A percentile compares a stretch with the other conserved stretches of the same genome.
Evolutionary conservation across 2,329 filamentous ascomycete species (phyloP).

Genomic region (Talaromyces atroroseus): DNA sequence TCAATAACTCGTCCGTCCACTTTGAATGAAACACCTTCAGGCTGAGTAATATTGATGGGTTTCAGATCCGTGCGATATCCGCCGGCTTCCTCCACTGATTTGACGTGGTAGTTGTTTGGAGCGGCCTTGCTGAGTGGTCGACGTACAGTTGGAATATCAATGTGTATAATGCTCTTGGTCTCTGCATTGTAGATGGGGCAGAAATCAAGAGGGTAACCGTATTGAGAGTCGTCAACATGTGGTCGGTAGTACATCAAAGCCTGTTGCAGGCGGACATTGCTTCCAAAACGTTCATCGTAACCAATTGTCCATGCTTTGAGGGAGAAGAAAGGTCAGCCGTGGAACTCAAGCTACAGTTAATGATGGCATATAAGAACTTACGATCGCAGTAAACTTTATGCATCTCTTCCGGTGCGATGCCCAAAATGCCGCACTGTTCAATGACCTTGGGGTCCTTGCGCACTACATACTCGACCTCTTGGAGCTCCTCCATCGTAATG

Average conservation of each 20-base stretch:
- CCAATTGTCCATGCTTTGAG: slow-evolving; percentile 79
- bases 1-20: slow-evolving; percentile 67
- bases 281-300: slow-evolving; percentile 86
- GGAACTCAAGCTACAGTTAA: not conserved
- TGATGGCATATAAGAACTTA: slow-evolving; percentile 42
- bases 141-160: slow-evolving; percentile 74
- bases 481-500: slow-evolving; percentile 87
- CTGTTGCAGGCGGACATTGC: slow-evolving; percentile 72
- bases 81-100: slow-evolving; percentile 59
- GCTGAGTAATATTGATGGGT: slow-evolving; percentile 81
- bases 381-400: slow-evolving; percentile 92
- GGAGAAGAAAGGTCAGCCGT: not conserved
- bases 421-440: slow-evolving; percentile 79
- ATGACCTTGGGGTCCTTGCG: slow-evolving; percentile 80
- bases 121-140: slow-evolving; percentile 66
- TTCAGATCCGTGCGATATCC: slow-evolving; percentile 77
- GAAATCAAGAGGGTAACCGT: slow-evolving; percentile 87
- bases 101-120: slow-evolving; percentile 74
- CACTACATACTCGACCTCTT: slow-evolving; percentile 69
- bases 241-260: slow-evolving; percentile 94
- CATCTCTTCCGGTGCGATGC: slow-evolving; percentile 79
- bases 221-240: slow-evolving; percentile 78
- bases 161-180: slow-evolving; percentile 71
- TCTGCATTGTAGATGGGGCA: slow-evolving; percentile 85
- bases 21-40: slow-evolving; percentile 81